Evolutionary conservation across 106 monocot species (phyloP), one percentile per base, ranked within the genome.

Genomic region (Triglochin maritima): DNA sequence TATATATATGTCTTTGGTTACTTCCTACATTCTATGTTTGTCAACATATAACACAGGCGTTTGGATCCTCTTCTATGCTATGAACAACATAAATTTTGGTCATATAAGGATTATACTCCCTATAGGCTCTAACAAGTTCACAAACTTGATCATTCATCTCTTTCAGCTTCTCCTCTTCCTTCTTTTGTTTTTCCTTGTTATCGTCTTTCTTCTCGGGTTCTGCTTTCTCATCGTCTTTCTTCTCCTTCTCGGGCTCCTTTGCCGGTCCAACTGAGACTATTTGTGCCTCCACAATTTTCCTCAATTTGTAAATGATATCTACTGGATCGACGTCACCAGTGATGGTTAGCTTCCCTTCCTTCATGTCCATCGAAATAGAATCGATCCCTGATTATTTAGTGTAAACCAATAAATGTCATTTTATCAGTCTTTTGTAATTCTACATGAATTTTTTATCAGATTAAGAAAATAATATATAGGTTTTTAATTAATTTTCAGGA

Each of bases 21-120:
- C 29, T 29, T 29, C 29, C 29, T 29, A 29, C 29, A 29, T 29
- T 29, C 29, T 60, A 9, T 9, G 60, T 10, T 47, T 10, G 12
- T 64, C 64, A 78, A 14, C 52, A 72, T 9, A 79, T 79, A 9
- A 68, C 64, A 66, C 79, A 79, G 16, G 69, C 13, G 52, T 69
- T 79, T 42, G 74, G 79, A 46, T 79, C 64, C 50, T 79, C 79
- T n/a, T 79, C 79, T 3, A 29, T 16, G 54, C 79, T 74, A 4
- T 74, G 70, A 45, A 74, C 69, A 44, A 47, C 29, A 47, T 74
- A 74, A 29, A 63, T 55, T 13, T 55, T 69, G 17, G 68, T 79
- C 49, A 78, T 45, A 41, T 54, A 46, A 5, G 75, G 69, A n/a
- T 74, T 44, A 63, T 55, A 49, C 42, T 66, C 61, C 51, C 50